Conservation (phyloP, 768 basidiomycete genomes). For the Daedaleopsis sinensis region DNA sequence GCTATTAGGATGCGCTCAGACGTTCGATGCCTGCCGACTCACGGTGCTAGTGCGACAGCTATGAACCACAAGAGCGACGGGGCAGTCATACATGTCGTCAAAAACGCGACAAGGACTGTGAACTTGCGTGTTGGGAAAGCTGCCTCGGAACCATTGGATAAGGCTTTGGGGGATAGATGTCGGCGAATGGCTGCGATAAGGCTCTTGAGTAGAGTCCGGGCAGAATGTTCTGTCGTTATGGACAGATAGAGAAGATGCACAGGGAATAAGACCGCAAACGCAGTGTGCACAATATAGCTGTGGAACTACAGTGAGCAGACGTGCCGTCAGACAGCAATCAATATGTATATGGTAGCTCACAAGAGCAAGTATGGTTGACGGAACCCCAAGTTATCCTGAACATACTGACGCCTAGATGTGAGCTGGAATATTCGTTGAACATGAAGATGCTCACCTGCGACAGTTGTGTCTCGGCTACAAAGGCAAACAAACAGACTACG, state of each 20-base stretch:
- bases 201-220: slow-evolving; percentile 51
- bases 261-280: slow-evolving; percentile 79
- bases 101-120: slow-evolving; percentile 32
- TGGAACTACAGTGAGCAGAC: neutral
- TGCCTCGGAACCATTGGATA: neutral
- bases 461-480: slow-evolving; percentile 76
- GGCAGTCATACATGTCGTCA: slow-evolving; percentile 62
- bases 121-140: slow-evolving; percentile 37
- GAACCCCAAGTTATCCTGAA: slow-evolving; percentile 77
- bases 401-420: slow-evolving; percentile 51
- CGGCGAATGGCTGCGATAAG: slow-evolving; percentile 52
- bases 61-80: slow-evolving; percentile 79
- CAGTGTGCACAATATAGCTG: slow-evolving; percentile 88
- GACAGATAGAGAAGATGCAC: slow-evolving; percentile 74
- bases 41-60: slow-evolving; percentile 73
- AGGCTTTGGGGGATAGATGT: slow-evolving; percentile 24
- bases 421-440: neutral
- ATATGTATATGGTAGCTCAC: slow-evolving; percentile 54
- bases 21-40: slow-evolving; percentile 34
- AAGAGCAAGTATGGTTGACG: slow-evolving; percentile 89
- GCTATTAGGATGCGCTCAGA: neutral
- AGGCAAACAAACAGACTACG: slow-evolving; percentile 61
- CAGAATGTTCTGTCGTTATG: slow-evolving; percentile 49
- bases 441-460: slow-evolving; percentile 57
- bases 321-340: neutral